phyloP scores from a whole-genome alignment of 176 grass and related monocot genomes.

The Aegilops speltoides region DNA sequence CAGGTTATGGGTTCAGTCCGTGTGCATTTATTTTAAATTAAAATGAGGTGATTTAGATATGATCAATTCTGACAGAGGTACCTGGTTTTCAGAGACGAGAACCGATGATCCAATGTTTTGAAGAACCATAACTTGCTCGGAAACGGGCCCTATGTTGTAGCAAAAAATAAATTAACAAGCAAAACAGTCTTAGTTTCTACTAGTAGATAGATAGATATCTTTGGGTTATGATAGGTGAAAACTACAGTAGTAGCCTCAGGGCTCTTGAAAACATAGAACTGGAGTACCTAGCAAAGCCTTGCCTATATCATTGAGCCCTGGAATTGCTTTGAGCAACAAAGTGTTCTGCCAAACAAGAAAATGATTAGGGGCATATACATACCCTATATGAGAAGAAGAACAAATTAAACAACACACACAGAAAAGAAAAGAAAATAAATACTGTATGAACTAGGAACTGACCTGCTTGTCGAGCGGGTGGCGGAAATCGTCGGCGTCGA shows the following conservation, averaged over 20 bases:
- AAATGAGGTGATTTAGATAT: not conserved
- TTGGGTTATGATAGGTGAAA: too few species aligned
- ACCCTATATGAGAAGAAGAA: not conserved
- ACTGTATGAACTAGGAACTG: not conserved
- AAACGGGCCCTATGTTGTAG: slow-evolving; percentile 20
- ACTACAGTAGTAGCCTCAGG: too few species aligned
- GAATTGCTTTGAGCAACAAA: slow-evolving; percentile 65
- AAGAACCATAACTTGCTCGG: slow-evolving; percentile 94
- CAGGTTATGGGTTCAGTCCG: not conserved
- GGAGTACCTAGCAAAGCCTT: slow-evolving; percentile 76
- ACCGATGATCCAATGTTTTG: slow-evolving; percentile 93
- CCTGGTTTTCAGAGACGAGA: slow-evolving; percentile 95
- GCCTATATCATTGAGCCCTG: slow-evolving; percentile 82
- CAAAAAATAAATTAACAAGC: too few species aligned
- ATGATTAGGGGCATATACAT: not conserved
- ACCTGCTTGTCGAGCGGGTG: slow-evolving; percentile 95
- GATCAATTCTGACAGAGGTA: not conserved
- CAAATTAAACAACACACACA: not conserved
- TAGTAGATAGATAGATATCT: too few species aligned
- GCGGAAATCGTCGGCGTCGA: slow-evolving; percentile 89
- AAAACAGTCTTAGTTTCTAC: too few species aligned
- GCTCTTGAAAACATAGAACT: not conserved
- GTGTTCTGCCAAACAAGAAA: slow-evolving; percentile 68
- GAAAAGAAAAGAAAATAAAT: not conserved
- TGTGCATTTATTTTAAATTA: not conserved